Evolutionary conservation across 306 rosid genomes (phyloP).

Genomic region (Coriaria nepalensis): DNA sequence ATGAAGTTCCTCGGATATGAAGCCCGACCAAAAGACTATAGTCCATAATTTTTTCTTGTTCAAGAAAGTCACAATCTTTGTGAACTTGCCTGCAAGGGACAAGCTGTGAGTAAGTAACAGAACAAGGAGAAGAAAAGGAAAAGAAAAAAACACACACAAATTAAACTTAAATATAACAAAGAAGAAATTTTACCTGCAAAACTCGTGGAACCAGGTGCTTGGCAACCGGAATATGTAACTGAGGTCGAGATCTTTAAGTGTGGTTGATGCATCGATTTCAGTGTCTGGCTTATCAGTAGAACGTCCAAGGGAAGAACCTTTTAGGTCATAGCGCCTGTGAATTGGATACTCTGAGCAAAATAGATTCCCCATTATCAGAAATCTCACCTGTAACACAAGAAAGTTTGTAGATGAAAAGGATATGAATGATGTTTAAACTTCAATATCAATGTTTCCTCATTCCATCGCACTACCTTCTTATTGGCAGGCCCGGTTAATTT

Average conservation of each 20-base stretch:
- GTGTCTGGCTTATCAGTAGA: constrained; percentile 60
- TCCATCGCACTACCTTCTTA: constrained; percentile 57
- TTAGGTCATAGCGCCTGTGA: constrained; percentile 77
- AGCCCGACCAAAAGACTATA: constrained; percentile 90
- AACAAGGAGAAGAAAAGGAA: no score
- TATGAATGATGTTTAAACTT: no score
- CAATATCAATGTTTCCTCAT: not conserved
- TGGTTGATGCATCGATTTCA: constrained; percentile 71
- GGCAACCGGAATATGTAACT: constrained; percentile 74
- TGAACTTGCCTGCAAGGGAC: constrained; percentile 75
- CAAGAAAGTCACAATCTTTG: constrained; percentile 87
- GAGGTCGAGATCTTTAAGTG: constrained; percentile 88
- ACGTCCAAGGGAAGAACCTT: constrained; percentile 93
- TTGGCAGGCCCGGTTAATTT: constrained; percentile 57
- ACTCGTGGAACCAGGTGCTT: constrained; percentile 73
- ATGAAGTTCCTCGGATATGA: constrained; percentile 55
- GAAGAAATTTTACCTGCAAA: constrained; percentile 40
- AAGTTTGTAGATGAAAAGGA: constrained; percentile 7
- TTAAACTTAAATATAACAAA: not conserved
- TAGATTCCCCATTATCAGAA: constrained; percentile 91
- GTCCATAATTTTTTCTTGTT: constrained; percentile 93
- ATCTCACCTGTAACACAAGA: constrained; percentile 54
- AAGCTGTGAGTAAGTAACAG: constrained; percentile 1
- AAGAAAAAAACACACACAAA: not conserved
- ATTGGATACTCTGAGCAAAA: constrained; percentile 61